These are phyloP conservation scores for Paspalum notatum DNA, from an alignment of 176 grass and related monocot species.

Conservation along the genomic window DNA sequence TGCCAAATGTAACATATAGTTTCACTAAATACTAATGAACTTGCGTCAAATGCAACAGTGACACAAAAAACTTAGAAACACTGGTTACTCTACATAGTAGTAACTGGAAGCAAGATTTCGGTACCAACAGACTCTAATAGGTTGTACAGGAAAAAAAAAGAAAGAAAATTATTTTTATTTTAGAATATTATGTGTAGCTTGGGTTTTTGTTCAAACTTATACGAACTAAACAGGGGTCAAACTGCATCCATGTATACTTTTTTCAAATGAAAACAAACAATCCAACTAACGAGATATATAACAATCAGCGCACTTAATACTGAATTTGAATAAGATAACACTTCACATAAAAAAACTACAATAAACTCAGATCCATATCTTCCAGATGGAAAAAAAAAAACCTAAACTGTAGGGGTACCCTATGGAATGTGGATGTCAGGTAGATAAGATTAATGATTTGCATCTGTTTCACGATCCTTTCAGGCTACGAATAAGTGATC, in stretches of 20 bases:
- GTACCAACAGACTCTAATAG: constrained; percentile 3
- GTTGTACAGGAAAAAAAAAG: neutral
- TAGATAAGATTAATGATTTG: neutral
- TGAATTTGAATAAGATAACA: neutral
- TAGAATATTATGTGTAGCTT: neutral
- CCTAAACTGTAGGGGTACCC: neutral
- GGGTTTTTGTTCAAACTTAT: neutral
- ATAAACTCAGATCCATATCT: neutral
- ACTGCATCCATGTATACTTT: neutral
- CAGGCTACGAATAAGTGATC: neutral
- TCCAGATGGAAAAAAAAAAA: neutral
- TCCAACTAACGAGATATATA: neutral
- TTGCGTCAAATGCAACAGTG: neutral
- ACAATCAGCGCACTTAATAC: neutral
- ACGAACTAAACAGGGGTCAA: neutral
- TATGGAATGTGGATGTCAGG: neutral
- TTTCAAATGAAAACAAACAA: neutral
- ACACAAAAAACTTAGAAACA: neutral
- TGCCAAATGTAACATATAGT: constrained; percentile 13
- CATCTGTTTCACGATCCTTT: neutral
- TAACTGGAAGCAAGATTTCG: neutral
- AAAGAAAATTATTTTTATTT: neutral
- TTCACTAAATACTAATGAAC: neutral
- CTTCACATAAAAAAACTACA: neutral
- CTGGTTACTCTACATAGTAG: neutral